Evolutionary conservation across 2,329 filamentous ascomycete genomes (phyloP), one percentile per base, ranked within the genome.

Genomic region (Paramyrothecium roridum): DNA sequence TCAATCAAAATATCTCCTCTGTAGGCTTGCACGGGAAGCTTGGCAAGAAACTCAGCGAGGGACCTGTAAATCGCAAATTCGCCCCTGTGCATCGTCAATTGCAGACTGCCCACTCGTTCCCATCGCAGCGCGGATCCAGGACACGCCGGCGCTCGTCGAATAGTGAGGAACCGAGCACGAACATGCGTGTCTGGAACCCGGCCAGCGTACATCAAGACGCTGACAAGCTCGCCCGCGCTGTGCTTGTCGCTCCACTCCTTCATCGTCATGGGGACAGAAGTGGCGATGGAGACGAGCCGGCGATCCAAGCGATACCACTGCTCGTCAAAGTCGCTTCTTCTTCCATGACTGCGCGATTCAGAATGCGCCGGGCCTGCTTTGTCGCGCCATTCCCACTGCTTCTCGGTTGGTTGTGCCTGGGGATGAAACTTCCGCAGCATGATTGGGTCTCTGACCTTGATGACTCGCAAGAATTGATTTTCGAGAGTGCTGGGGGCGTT

Each of bases 341-440:
- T 52, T 12, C 52, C 54, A 37, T 54, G 48, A 13, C 48, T 40
- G 17, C 43, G 54, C 6, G 26, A 30, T 21, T 22, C 37, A 23
- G 40, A 51, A 22, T 52, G 52, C 19, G 54, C 54, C 23, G 52
- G 34, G 11, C 54, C 54, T 6, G 54, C 52, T 8, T 54, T 6
- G 19, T 48, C 52, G 11, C 52, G 53, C 54, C 54, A 56, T 51
- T 56, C 52, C 54, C 54, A 56, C 22, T 54, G 17, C 54, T 48
- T 7, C 26, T 20, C 20, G 49, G 37, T 11, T 50, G 52, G 3
- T 56, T 37, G 3, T 34, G 47, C 1, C 40, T 8, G 12, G 13
- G 26, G 26, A 10, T 30, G 10, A 10, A 30, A 30, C 6, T 30
- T 4, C 10, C 26, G 4, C 26, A 30, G 10, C 26, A 30, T 30